Percentiles rank a stretch among this genome's conserved stretches.
Conservation (phyloP, 768 basidiomycete species). For the Tylopilus balloui region DNA sequence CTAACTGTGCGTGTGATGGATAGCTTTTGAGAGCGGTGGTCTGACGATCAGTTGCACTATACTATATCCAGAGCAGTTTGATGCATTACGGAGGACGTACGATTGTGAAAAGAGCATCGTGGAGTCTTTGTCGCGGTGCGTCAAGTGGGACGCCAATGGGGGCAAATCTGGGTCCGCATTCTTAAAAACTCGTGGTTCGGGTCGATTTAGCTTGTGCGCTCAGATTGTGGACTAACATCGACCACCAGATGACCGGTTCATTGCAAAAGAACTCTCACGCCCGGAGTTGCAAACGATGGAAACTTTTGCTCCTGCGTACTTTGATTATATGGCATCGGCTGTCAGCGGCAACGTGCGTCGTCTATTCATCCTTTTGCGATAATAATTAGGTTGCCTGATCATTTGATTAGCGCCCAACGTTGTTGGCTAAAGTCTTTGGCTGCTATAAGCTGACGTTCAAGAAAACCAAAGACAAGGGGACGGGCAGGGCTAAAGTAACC, state of each 20-base stretch:
- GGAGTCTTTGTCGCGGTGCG: conserved; percentile 87
- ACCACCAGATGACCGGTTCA: conserved; percentile 87
- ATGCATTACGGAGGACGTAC: conserved; percentile 86
- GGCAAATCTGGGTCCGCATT: conserved; percentile 98
- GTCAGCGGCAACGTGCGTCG: conserved; percentile 71
- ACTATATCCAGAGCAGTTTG: conserved; percentile 95
- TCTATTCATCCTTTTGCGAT: background rate
- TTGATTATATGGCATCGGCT: conserved; percentile 96
- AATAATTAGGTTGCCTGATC: conserved; percentile 4
- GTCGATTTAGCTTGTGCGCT: background rate
- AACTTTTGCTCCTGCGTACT: conserved; percentile 95
- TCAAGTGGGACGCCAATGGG: conserved; percentile 94
- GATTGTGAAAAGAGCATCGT: conserved; percentile 93
- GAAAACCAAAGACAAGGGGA: conserved; percentile 64
- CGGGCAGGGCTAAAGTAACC: conserved; percentile 67
- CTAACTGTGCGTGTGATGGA: conserved; percentile 3
- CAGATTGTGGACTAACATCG: background rate
- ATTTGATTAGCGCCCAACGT: conserved; percentile 71
- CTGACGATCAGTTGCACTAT: conserved; percentile 91
- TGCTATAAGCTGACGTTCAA: conserved; percentile 92
- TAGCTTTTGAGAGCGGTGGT: conserved; percentile 88
- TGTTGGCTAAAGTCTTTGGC: conserved; percentile 94
- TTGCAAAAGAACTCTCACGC: conserved; percentile 91
- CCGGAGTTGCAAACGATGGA: conserved; percentile 93
- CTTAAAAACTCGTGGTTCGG: conserved; percentile 84